Base-by-base conservation (phyloP, 306 rosid species). In the Dalbergia cochinchinensis region DNA sequence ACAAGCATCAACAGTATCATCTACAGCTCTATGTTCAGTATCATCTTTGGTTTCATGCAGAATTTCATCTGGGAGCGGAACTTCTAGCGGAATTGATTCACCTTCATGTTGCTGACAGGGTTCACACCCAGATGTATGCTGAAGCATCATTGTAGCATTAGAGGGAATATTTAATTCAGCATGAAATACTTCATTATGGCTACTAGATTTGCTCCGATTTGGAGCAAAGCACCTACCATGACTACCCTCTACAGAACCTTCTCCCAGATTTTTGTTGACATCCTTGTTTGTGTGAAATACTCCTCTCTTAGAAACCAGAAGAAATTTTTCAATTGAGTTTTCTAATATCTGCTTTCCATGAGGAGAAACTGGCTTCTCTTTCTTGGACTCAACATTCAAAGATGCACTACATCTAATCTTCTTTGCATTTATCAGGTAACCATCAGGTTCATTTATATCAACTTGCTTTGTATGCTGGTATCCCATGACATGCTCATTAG, bases 341-440 rank as follows among this genome's bases (percentile, higher is more conserved):
- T 89, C 86, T 20, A 72, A 47, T 34, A 44, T 65, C 65, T 61
- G 82, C 65, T 44, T 62, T 69, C 63, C 85, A 80, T 11, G 71
- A 57, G 77, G 65, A 79, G 82, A 73, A 78, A 65, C 69, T 35
- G 48, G 34, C 65, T 83, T 73, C 83, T 77, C 80, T 79, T 71
- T 80, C 9, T 41, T 61, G 51, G 84, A 77, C 65, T 76, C 82
- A 62, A 73, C 26, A 71, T 39, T 69, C 57, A 50, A 47, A 53
- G 82, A 77, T 74, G 79, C 81, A 71, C 18, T 14, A 41, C 19
- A 75, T 77, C 91, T 90, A 68, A 19, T 39, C 88, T 62, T 86
- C 81, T 94, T 89, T 15, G 55, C 78, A 77, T 51, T 85, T 16
- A 68, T 67, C 69, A 33, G 73, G 65, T 33, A 67, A 54, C 73